These are phyloP conservation scores for Orbilia quercus DNA, from an alignment of 2,329 filamentous ascomycete genomes.

Conservation along the genomic window DNA sequence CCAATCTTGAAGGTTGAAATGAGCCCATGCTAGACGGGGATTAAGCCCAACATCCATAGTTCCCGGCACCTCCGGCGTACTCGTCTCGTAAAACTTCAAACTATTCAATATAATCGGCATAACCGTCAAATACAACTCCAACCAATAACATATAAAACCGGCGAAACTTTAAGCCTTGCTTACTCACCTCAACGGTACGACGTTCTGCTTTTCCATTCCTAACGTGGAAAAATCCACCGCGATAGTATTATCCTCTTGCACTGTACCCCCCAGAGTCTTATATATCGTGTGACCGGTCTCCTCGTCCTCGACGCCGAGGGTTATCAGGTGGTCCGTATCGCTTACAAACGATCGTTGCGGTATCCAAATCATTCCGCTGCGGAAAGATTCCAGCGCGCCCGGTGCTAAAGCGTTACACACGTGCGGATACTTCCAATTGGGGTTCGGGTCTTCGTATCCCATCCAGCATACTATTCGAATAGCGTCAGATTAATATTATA, in stretches of 20 bases:
- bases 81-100: conserved; percentile 29
- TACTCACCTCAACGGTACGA: conserved; percentile 11
- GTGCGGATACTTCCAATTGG: conserved; percentile 24
- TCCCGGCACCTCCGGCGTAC: background rate
- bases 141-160: no score
- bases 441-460: conserved; percentile 6
- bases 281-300: conserved; percentile 1
- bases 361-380: conserved; percentile 22
- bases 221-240: background rate
- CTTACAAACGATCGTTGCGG: background rate
- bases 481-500: no score
- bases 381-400: background rate
- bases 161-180: no score
- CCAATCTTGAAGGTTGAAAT: conserved; percentile 5
- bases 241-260: conserved; percentile 35
- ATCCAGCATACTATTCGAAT: conserved; percentile 31
- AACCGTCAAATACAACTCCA: background rate
- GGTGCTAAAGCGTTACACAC: conserved; percentile 21
- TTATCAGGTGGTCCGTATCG: conserved; percentile 8
- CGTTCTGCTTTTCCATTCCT: no score
- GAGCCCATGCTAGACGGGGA: background rate
- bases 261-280: conserved; percentile 8
- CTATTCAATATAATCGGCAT: background rate
- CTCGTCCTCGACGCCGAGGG: background rate
- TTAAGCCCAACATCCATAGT: conserved; percentile 9